These are phyloP conservation scores for Penicillium odoratum DNA, from an alignment of 495 filamentous ascomycete genomes.

Conservation along the genomic window DNA sequence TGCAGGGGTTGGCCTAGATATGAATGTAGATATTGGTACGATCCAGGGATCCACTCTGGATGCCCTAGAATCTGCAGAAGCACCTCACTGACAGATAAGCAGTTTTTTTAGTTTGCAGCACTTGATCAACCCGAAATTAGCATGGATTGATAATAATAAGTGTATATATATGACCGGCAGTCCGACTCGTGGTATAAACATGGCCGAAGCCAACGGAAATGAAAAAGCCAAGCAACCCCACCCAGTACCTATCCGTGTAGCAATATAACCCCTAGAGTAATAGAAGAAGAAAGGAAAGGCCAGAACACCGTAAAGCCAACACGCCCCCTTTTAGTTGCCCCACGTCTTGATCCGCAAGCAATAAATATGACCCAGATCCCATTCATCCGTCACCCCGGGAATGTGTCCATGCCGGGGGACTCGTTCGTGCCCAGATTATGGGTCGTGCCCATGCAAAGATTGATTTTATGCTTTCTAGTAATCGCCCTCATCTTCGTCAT, in stretches of 20 bases:
- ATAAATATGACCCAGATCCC: constrained; percentile 10
- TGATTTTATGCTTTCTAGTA: constrained; percentile 15
- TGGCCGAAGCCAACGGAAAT: constrained; percentile 16
- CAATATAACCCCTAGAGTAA: constrained; percentile 24
- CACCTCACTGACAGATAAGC: no score
- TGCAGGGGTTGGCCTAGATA: background rate
- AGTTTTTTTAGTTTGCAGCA: no score
- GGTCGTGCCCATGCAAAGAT: constrained; percentile 5
- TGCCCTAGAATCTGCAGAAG: no score
- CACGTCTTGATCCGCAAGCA: constrained; percentile 20
- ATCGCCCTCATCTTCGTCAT: constrained; percentile 44
- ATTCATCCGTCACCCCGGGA: constrained; percentile 14
- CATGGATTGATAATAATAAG: background rate
- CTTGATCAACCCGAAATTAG: background rate
- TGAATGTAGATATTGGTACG: background rate
- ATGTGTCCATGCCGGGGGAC: constrained; percentile 5
- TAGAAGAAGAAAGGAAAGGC: constrained; percentile 11
- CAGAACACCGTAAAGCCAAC: constrained; percentile 39
- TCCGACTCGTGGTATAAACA: constrained; percentile 23
- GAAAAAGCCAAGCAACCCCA: constrained; percentile 18
- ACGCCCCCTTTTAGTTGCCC: constrained; percentile 22
- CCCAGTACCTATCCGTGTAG: constrained; percentile 33
- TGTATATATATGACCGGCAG: constrained; percentile 8
- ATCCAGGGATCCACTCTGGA: no score
- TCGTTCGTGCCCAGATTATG: constrained; percentile 12